phyloP scores from a whole-genome alignment of 2,329 filamentous ascomycete species.

The Celoporthe dispersa region DNA sequence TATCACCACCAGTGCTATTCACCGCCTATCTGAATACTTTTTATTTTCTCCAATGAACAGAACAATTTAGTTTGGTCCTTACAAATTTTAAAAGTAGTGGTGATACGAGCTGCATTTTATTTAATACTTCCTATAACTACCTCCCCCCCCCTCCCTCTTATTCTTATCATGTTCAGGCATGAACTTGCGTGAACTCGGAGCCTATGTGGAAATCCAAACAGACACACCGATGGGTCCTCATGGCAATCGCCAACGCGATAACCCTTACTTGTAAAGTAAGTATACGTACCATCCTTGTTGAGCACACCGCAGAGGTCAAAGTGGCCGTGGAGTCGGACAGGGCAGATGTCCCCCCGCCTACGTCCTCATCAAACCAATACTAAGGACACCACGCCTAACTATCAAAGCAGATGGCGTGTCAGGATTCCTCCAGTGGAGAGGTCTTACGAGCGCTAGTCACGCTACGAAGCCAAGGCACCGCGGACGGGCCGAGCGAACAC shows the following conservation, averaged over 20 bases:
- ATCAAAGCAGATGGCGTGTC: not conserved
- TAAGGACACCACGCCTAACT: not conserved
- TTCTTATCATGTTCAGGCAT: not conserved
- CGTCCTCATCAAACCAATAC: not conserved
- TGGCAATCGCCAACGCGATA: not conserved
- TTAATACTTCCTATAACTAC: too few relatives aligned
- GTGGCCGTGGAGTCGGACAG: not conserved
- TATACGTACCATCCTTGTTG: not conserved
- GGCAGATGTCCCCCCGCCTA: not conserved
- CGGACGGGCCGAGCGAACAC: not conserved
- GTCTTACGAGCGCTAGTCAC: not conserved
- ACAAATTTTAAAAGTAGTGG: too few relatives aligned
- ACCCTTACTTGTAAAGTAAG: not conserved
- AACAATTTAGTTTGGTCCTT: too few relatives aligned
- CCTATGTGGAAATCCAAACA: not conserved
- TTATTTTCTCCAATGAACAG: too few relatives aligned
- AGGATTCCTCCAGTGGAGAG: not conserved
- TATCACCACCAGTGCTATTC: too few relatives aligned
- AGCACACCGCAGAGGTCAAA: not conserved
- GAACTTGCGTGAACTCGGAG: not conserved
- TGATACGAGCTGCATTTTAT: too few relatives aligned
- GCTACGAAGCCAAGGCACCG: not conserved
- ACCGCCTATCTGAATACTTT: too few relatives aligned
- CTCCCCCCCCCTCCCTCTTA: too few relatives aligned
- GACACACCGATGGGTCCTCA: not conserved